A percentile compares a stretch with the other conserved stretches of the same genome.
These are phyloP conservation scores for Rubia tinctorum DNA, from an alignment of 305 asterid genomes.

Conservation along the genomic window DNA sequence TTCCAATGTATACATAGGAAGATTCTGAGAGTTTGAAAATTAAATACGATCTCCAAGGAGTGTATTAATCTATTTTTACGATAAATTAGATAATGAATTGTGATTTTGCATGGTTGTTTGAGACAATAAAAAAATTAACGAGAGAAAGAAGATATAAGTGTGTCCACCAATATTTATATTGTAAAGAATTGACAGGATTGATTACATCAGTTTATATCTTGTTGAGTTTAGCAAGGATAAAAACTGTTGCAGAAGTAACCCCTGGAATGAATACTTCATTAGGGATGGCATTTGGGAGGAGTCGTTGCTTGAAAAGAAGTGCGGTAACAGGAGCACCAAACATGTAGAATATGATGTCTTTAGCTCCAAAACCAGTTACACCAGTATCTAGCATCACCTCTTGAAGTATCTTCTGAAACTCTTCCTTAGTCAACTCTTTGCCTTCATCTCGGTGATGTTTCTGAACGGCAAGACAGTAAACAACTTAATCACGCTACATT, in stretches of 20 bases:
- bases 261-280: constrained; percentile 64
- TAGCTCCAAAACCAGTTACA: constrained; percentile 60
- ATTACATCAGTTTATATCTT: constrained; percentile 35
- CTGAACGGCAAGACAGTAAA: constrained; percentile 25
- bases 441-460: constrained; percentile 49
- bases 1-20: too few species aligned
- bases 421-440: constrained; percentile 42
- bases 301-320: constrained; percentile 47
- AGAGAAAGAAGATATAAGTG: too few species aligned
- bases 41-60: too few species aligned
- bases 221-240: constrained; percentile 66
- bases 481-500: not conserved
- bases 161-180: too few species aligned
- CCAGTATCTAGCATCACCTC: constrained; percentile 55
- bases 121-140: too few species aligned
- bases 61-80: too few species aligned
- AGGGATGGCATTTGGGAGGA: constrained; percentile 48
- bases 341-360: constrained; percentile 56
- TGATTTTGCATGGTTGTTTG: too few species aligned
- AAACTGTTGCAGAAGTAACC: constrained; percentile 72
- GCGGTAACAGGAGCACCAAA: constrained; percentile 62
- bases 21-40: too few species aligned
- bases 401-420: constrained; percentile 50
- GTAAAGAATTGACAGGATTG: too few species aligned
- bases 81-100: too few species aligned